Conservation (phyloP, 495 filamentous ascomycete species). For the Xylaria grammica region DNA sequence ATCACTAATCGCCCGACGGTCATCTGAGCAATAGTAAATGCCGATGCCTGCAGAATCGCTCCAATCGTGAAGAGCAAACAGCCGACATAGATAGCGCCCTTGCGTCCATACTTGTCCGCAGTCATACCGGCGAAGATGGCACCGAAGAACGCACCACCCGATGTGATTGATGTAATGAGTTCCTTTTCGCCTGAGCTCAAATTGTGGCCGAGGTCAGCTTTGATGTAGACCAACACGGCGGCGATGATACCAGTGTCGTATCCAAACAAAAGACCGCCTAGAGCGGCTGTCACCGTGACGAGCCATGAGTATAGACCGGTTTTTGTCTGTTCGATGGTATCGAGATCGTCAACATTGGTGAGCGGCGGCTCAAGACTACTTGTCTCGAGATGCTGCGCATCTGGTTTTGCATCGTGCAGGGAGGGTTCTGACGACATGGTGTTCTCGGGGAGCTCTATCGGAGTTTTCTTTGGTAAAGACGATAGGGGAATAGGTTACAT, state of each 20-base stretch:
- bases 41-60: constrained; percentile 49
- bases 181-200: constrained; percentile 49
- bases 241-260: constrained; percentile 58
- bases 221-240: constrained; percentile 35
- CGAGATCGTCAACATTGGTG: constrained; percentile 9
- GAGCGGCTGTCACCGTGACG: constrained; percentile 47
- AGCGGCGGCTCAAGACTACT: not conserved
- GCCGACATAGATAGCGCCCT: constrained; percentile 52
- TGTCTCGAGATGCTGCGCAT: not conserved
- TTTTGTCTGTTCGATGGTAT: constrained; percentile 39
- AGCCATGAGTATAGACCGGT: constrained; percentile 44
- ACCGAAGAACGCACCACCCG: constrained; percentile 50
- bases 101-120: constrained; percentile 57
- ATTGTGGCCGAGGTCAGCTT: constrained; percentile 28
- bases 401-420: not conserved
- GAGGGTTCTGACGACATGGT: not conserved
- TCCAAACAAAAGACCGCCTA: constrained; percentile 48
- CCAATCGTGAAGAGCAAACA: constrained; percentile 55
- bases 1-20: constrained; percentile 56
- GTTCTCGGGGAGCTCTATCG: not conserved
- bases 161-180: constrained; percentile 53
- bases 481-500: not conserved
- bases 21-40: constrained; percentile 55
- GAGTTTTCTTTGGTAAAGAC: not conserved
- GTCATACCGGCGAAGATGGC: constrained; percentile 55